A percentile compares a stretch with the other conserved stretches of the same genome.
phyloP scores from a whole-genome alignment of 306 rosid species.

The Rubus idaeus region DNA sequence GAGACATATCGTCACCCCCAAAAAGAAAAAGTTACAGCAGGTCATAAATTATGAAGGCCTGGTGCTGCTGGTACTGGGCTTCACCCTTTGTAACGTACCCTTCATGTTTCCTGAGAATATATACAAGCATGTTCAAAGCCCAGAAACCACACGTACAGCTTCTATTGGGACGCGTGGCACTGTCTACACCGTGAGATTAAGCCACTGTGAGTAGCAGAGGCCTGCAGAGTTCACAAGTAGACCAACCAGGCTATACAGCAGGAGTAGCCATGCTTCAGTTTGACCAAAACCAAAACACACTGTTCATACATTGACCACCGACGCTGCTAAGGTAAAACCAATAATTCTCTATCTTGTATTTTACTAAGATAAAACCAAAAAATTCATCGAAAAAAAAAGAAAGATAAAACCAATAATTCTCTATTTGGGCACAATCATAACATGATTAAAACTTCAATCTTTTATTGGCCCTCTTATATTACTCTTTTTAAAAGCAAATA shows the following conservation, averaged over 20 bases:
- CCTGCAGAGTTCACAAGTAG: conserved; percentile 12
- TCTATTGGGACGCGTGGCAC: background rate
- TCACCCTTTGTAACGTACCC: too few relatives aligned
- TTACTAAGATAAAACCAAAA: background rate
- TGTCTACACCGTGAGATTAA: background rate
- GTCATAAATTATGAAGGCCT: too few relatives aligned
- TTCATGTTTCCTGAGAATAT: too few relatives aligned
- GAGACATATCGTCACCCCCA: too few relatives aligned
- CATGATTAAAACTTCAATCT: background rate
- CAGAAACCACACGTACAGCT: background rate
- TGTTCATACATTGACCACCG: conserved; percentile 15
- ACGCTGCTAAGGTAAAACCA: background rate
- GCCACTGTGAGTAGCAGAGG: background rate
- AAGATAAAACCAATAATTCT: background rate
- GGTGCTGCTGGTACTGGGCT: too few relatives aligned
- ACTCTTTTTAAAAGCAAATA: background rate
- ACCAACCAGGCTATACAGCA: background rate
- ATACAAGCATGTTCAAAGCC: too few relatives aligned
- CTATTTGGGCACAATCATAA: conserved; percentile 1
- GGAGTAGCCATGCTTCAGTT: background rate
- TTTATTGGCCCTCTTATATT: too few relatives aligned
- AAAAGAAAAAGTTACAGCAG: too few relatives aligned
- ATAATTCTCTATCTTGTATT: background rate
- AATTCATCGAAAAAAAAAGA: too few relatives aligned
- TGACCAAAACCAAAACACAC: background rate